These are phyloP conservation scores for Auriscalpium vulgare DNA, from an alignment of 768 basidiomycete genomes.

Conservation along the genomic window DNA sequence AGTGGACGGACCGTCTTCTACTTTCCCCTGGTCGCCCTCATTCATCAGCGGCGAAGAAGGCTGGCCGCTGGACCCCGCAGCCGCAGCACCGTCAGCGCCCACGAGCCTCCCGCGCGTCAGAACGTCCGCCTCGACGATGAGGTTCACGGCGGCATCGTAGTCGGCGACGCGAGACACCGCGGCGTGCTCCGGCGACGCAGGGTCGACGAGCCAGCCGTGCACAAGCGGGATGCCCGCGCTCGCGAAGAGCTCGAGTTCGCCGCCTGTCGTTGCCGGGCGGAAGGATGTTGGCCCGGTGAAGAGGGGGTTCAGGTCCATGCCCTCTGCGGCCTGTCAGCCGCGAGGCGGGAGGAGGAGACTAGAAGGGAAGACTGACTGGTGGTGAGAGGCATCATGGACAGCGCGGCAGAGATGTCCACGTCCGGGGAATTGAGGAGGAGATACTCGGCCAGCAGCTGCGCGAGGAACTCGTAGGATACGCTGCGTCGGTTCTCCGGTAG, in stretches of 20 bases:
- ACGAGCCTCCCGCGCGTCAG: slow-evolving; percentile 57
- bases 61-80: background rate
- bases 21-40: slow-evolving; percentile 49
- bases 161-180: slow-evolving; percentile 48
- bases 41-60: slow-evolving; percentile 22
- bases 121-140: slow-evolving; percentile 77
- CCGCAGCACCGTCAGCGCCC: slow-evolving; percentile 25
- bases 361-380: slow-evolving; percentile 38
- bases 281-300: slow-evolving; percentile 70
- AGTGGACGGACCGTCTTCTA: slow-evolving; percentile 54
- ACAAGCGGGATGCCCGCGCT: slow-evolving; percentile 74
- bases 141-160: slow-evolving; percentile 67
- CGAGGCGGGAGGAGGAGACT: background rate
- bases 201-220: slow-evolving; percentile 86
- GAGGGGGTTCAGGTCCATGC: slow-evolving; percentile 83
- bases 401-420: slow-evolving; percentile 60
- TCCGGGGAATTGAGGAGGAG: slow-evolving; percentile 53
- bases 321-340: slow-evolving; percentile 37
- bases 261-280: slow-evolving; percentile 51
- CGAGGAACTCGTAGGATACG: slow-evolving; percentile 81
- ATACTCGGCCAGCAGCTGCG: slow-evolving; percentile 77
- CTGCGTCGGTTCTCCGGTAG: slow-evolving; percentile 53
- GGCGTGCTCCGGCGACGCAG: slow-evolving; percentile 47
- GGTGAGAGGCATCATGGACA: slow-evolving; percentile 52
- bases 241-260: slow-evolving; percentile 81